These are phyloP conservation scores for Diatrype stigma DNA, from an alignment of 2,329 filamentous ascomycete genomes.

Conservation along the genomic window DNA sequence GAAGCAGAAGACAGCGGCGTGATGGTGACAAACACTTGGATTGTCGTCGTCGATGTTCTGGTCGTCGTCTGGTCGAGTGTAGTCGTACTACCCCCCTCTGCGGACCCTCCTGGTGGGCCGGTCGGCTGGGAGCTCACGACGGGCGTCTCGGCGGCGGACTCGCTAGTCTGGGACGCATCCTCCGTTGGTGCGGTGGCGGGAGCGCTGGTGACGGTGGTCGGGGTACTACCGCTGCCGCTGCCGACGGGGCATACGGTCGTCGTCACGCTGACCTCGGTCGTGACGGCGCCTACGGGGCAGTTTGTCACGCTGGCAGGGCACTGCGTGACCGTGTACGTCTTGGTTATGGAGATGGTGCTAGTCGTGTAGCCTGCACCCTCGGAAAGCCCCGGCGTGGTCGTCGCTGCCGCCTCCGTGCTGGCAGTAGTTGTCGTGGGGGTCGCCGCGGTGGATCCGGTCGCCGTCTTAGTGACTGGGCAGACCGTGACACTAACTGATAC, in stretches of 20 bases:
- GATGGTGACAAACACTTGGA: not conserved
- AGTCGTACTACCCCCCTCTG: not conserved
- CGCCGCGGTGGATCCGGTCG: not conserved
- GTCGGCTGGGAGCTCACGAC: not conserved
- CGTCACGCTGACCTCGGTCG: conserved; percentile 25
- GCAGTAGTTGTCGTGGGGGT: not conserved
- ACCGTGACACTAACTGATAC: conserved; percentile 21
- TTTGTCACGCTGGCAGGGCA: conserved; percentile 24
- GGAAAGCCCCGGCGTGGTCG: conserved; percentile 1
- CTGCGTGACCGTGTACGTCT: conserved; percentile 28
- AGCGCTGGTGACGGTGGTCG: conserved; percentile 9
- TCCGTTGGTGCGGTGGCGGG: conserved; percentile 4
- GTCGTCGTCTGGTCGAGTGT: not conserved
- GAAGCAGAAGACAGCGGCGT: not conserved
- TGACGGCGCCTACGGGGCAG: conserved; percentile 24
- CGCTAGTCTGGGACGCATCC: conserved; percentile 9
- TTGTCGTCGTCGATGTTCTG: not conserved
- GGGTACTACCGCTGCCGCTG: conserved; percentile 2
- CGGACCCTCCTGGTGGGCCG: not conserved
- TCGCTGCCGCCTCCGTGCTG: conserved; percentile 6
- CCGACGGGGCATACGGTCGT: conserved; percentile 29
- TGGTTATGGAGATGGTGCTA: conserved; percentile 23
- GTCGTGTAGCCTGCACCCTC: conserved; percentile 14
- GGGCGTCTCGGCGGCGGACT: conserved; percentile 2
- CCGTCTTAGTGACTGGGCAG: conserved; percentile 11